Conservation (phyloP, 495 filamentous ascomycete genomes). For the Podospora pseudopauciseta region DNA sequence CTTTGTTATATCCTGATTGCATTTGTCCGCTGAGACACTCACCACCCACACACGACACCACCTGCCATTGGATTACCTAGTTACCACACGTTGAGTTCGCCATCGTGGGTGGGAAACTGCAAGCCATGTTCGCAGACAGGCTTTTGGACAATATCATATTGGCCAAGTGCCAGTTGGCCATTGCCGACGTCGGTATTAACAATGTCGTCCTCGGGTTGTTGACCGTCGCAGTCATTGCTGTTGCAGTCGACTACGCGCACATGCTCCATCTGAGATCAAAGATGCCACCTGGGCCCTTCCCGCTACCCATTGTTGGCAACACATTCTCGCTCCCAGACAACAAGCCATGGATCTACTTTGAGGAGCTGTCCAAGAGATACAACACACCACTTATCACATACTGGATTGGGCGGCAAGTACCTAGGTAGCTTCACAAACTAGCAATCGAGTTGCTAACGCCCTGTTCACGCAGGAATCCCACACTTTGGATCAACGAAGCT, state of each 20-base stretch:
- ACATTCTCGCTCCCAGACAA: slow-evolving; percentile 55
- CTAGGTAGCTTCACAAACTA: too few relatives aligned
- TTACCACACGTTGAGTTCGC: not conserved
- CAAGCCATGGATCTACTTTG: slow-evolving; percentile 65
- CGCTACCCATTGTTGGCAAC: slow-evolving; percentile 51
- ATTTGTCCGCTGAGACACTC: not conserved
- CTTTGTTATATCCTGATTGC: not conserved
- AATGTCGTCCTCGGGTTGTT: slow-evolving; percentile 27
- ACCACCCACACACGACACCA: not conserved
- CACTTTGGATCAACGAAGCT: slow-evolving; percentile 63
- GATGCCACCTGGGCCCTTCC: slow-evolving; percentile 58
- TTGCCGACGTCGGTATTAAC: slow-evolving; percentile 11
- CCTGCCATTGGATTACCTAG: not conserved
- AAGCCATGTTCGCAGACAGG: slow-evolving; percentile 25
- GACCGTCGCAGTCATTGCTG: slow-evolving; percentile 26
- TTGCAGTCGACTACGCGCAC: slow-evolving; percentile 46
- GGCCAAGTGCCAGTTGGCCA: slow-evolving; percentile 21
- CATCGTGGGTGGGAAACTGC: not conserved
- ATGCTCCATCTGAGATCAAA: slow-evolving; percentile 48
- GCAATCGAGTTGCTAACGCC: not conserved
- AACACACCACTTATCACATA: slow-evolving; percentile 57
- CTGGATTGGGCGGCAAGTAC: slow-evolving; percentile 53
- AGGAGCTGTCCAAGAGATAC: slow-evolving; percentile 52
- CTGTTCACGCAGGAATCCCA: slow-evolving; percentile 46
- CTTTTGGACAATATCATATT: slow-evolving; percentile 22